Evolutionary conservation across 176 grass and related monocot genomes (phyloP).

Genomic region (Aegilops tauschii): DNA sequence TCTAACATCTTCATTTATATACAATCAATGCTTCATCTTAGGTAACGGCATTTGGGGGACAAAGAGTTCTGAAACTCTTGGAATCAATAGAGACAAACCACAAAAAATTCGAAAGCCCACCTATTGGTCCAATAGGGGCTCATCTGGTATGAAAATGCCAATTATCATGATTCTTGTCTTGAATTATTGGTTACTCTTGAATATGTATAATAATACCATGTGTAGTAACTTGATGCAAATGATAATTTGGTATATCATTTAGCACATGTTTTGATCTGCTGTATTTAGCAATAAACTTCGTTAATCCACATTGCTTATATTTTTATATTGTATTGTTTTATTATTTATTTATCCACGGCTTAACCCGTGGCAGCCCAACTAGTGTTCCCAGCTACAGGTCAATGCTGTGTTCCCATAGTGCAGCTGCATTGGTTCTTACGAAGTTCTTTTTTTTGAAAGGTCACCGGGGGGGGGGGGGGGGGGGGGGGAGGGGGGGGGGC

Average conservation of each 20-base stretch:
- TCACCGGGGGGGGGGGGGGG: too few species aligned
- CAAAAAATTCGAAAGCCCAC: slow-evolving; percentile 53
- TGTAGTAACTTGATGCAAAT: not conserved
- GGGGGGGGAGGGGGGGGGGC: too few species aligned
- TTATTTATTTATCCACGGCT: not conserved
- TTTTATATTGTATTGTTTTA: not conserved
- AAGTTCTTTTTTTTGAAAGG: not conserved
- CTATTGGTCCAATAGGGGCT: slow-evolving; percentile 81
- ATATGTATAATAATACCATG: slow-evolving; percentile 7
- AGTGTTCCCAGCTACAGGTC: not conserved
- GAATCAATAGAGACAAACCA: slow-evolving; percentile 55
- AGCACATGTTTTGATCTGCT: not conserved
- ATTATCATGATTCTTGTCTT: slow-evolving; percentile 26
- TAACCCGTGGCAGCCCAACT: not conserved
- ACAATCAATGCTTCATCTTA: slow-evolving; percentile 18
- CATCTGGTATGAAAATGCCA: slow-evolving; percentile 65
- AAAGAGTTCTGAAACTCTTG: slow-evolving; percentile 58
- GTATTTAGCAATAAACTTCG: not conserved
- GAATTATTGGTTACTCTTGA: not conserved
- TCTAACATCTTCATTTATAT: slow-evolving; percentile 2
- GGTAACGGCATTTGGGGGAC: slow-evolving; percentile 80
- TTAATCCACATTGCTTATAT: not conserved
- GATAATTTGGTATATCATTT: not conserved
- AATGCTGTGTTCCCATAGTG: not conserved
- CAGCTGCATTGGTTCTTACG: not conserved